These are phyloP conservation scores for Penicillium dipodomyicola DNA, from an alignment of 495 filamentous ascomycete species.

Conservation along the genomic window DNA sequence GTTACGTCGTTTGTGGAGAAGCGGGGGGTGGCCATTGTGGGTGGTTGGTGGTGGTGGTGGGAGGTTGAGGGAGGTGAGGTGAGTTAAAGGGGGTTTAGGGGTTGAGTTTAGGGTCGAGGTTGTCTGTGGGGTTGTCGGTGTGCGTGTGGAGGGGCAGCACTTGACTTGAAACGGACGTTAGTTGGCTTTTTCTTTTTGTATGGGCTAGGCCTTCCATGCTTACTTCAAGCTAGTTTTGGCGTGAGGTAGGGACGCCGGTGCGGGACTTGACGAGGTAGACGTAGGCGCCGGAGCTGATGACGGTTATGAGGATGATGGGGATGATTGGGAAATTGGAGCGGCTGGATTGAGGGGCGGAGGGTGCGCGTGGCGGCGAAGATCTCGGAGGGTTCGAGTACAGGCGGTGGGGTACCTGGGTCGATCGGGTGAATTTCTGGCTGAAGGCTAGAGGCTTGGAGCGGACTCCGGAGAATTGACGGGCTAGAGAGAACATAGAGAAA, in stretches of 20 bases:
- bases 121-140: slow-evolving; percentile 15
- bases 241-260: slow-evolving; percentile 33
- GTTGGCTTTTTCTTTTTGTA: slow-evolving; percentile 12
- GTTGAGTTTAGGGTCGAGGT: slow-evolving; percentile 10
- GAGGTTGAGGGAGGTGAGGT: background rate
- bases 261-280: slow-evolving; percentile 60
- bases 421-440: slow-evolving; percentile 13
- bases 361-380: slow-evolving; percentile 21
- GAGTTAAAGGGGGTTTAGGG: slow-evolving; percentile 5
- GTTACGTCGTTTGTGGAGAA: slow-evolving; percentile 80
- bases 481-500: slow-evolving; percentile 12
- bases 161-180: slow-evolving; percentile 9
- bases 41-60: slow-evolving; percentile 5
- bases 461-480: slow-evolving; percentile 17
- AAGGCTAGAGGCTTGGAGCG: slow-evolving; percentile 19
- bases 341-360: slow-evolving; percentile 31
- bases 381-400: slow-evolving; percentile 21
- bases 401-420: slow-evolving; percentile 19
- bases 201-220: background rate
- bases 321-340: slow-evolving; percentile 58
- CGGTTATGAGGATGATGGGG: slow-evolving; percentile 62
- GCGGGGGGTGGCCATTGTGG: slow-evolving; percentile 54
- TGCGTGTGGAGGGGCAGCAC: slow-evolving; percentile 13
- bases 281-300: slow-evolving; percentile 58
- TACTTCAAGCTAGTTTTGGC: slow-evolving; percentile 7